phyloP scores from a whole-genome alignment of 2,329 filamentous ascomycete genomes.

The Lasiodiplodia theobromae region DNA sequence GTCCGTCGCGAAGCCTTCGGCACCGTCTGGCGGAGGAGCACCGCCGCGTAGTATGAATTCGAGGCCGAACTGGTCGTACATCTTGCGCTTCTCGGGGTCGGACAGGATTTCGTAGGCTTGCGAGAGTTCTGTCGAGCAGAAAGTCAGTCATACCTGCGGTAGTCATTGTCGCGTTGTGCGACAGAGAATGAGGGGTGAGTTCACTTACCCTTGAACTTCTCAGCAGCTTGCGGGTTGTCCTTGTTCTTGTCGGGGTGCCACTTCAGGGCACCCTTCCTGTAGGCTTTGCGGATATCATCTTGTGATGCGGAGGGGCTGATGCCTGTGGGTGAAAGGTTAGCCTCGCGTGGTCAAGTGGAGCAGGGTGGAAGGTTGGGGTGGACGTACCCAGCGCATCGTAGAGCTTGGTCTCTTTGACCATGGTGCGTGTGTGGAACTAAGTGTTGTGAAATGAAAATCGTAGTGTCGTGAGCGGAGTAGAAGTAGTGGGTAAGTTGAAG shows the following conservation, averaged over 20 bases:
- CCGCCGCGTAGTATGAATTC: conserved; percentile 90
- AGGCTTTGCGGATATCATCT: conserved; percentile 97
- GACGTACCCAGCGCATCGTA: conserved; percentile 77
- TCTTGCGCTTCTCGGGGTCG: conserved; percentile 94
- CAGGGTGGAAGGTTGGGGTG: conserved; percentile 3
- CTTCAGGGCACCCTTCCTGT: conserved; percentile 87
- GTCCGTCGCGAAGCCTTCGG: conserved; percentile 43
- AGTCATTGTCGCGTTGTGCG: not conserved
- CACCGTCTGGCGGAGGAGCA: conserved; percentile 68
- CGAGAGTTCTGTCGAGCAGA: conserved; percentile 71
- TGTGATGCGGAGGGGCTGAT: conserved; percentile 81
- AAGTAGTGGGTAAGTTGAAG: not conserved
- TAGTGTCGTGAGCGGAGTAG: not conserved
- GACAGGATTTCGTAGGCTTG: conserved; percentile 98
- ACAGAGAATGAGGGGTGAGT: not conserved
- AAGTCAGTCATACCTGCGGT: conserved; percentile 30
- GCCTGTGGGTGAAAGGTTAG: conserved; percentile 42
- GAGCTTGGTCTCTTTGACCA: conserved; percentile 95
- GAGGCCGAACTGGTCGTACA: conserved; percentile 92
- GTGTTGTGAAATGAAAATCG: conserved; percentile 3
- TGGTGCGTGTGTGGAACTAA: conserved; percentile 46
- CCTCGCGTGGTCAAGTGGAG: not conserved
- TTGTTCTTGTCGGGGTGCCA: conserved; percentile 99
- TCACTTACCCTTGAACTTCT: conserved; percentile 84
- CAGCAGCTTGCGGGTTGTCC: conserved; percentile 80